Conservation (phyloP, 148 eudicot species). For the Mesembryanthemum crystallinum region DNA sequence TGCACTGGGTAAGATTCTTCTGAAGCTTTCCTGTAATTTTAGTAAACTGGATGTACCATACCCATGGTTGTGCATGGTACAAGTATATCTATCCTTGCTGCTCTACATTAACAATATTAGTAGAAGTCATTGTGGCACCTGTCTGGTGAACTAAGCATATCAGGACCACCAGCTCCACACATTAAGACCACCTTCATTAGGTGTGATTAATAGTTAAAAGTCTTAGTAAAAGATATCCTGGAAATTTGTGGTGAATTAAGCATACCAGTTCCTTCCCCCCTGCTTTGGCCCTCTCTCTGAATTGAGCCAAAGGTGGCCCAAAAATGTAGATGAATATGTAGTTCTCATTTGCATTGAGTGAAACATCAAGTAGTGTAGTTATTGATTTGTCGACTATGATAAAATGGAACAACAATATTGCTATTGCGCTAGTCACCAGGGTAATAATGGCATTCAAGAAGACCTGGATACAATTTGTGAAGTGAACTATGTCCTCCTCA, state of each 20-base stretch:
- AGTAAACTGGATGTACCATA: neutral
- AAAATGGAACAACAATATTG: neutral
- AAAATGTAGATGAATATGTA: neutral
- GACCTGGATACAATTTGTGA: too few species aligned
- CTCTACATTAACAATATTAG: neutral
- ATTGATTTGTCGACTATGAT: neutral
- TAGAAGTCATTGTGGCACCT: neutral
- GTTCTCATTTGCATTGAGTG: neutral
- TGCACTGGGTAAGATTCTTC: slow-evolving; percentile 72
- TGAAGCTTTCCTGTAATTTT: neutral
- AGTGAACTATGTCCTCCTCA: too few species aligned
- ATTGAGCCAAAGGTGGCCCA: neutral
- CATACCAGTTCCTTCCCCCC: neutral
- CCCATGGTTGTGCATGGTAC: slow-evolving; percentile 1
- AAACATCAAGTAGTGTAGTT: neutral
- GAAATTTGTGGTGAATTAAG: neutral
- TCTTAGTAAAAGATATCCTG: neutral
- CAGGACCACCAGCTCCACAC: neutral
- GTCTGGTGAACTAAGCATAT: neutral
- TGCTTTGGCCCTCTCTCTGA: neutral
- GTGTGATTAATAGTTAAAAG: neutral
- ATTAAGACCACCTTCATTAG: neutral
- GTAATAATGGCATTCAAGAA: too few species aligned
- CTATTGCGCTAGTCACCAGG: neutral
- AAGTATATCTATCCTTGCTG: neutral